These are phyloP conservation scores for Lactifluus piperatus DNA, from an alignment of 768 basidiomycete species.

Conservation along the genomic window DNA sequence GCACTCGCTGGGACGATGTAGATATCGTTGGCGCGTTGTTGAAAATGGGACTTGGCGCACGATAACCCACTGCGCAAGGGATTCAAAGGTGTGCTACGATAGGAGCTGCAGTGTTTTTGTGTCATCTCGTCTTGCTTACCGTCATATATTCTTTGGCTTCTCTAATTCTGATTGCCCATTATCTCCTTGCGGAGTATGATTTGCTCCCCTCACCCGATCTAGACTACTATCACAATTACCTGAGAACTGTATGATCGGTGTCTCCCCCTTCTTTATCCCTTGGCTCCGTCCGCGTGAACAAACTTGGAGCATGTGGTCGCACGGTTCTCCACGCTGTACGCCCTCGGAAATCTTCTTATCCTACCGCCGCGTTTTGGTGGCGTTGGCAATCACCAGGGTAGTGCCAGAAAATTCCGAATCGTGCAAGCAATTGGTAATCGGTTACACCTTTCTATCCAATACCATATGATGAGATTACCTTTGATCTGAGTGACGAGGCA, in stretches of 20 bases:
- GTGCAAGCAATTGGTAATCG: neutral
- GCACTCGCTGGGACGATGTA: slow-evolving; percentile 68
- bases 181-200: neutral
- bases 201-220: neutral
- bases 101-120: slow-evolving; percentile 4
- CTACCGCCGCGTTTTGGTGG: neutral
- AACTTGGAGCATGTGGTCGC: neutral
- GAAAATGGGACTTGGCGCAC: slow-evolving; percentile 59
- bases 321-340: neutral
- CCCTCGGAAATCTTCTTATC: neutral
- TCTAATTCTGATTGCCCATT: neutral
- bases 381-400: neutral
- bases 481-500: neutral
- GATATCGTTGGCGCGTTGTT: slow-evolving; percentile 81
- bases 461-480: neutral
- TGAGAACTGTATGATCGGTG: neutral
- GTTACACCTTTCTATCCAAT: neutral
- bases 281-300: neutral
- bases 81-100: slow-evolving; percentile 5
- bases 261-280: neutral
- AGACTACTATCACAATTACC: neutral
- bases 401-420: neutral
- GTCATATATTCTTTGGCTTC: neutral
- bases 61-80: neutral
- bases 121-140: slow-evolving; percentile 13